phyloP scores from a whole-genome alignment of 495 filamentous ascomycete species.

The Apodospora peruviana region DNA sequence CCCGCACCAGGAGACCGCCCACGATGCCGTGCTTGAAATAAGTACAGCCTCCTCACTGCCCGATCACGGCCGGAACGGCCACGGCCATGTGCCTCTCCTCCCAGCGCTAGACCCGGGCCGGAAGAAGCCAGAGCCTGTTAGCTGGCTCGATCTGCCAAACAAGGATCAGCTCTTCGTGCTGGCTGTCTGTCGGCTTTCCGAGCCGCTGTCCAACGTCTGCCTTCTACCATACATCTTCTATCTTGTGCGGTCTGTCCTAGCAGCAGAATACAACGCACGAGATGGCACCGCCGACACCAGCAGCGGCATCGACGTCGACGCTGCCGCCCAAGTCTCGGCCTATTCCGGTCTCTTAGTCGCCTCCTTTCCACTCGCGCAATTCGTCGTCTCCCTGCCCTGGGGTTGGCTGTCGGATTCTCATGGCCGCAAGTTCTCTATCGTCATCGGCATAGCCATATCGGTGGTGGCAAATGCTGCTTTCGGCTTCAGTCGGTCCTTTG shows the following conservation, averaged over 20 bases:
- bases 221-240: slow-evolving; percentile 53
- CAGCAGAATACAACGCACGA: slow-evolving; percentile 51
- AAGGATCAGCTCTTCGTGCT: slow-evolving; percentile 50
- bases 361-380: slow-evolving; percentile 20
- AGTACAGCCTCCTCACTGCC: too few species aligned
- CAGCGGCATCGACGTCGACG: neutral
- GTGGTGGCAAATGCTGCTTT: slow-evolving; percentile 66
- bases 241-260: slow-evolving; percentile 47
- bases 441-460: slow-evolving; percentile 65
- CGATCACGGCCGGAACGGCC: too few species aligned
- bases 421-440: slow-evolving; percentile 69
- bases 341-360: slow-evolving; percentile 8
- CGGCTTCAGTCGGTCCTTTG: slow-evolving; percentile 66
- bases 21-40: too few species aligned
- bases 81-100: too few species aligned
- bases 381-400: slow-evolving; percentile 70
- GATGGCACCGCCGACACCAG: slow-evolving; percentile 39
- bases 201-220: slow-evolving; percentile 45
- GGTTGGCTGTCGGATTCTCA: slow-evolving; percentile 30
- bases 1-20: too few species aligned
- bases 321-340: slow-evolving; percentile 1
- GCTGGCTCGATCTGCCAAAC: slow-evolving; percentile 39
- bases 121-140: neutral
- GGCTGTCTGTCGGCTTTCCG: slow-evolving; percentile 45
- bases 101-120: too few species aligned